phyloP scores from a whole-genome alignment of 805 yeast genomes.

The Candida odintsovae region DNA sequence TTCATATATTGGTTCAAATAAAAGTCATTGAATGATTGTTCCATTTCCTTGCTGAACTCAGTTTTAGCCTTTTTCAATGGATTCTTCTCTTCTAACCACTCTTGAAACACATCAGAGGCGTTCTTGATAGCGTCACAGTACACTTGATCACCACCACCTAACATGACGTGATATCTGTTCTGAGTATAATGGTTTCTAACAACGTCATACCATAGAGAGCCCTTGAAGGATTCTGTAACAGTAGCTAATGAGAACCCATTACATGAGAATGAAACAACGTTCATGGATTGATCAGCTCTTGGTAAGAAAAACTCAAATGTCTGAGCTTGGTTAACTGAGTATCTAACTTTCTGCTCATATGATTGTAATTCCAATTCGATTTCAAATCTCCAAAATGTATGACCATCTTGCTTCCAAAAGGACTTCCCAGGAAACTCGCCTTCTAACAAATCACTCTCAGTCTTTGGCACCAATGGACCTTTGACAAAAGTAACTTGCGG shows the following conservation, averaged over 20 bases:
- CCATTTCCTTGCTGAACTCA: slow-evolving; percentile 41
- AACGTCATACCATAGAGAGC: slow-evolving; percentile 85
- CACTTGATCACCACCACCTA: slow-evolving; percentile 97
- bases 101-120: slow-evolving; percentile 43
- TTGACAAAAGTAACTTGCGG: slow-evolving; percentile 20
- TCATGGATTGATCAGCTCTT: slow-evolving; percentile 59
- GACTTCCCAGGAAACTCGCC: slow-evolving; percentile 44
- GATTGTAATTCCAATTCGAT: slow-evolving; percentile 43
- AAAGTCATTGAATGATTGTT: slow-evolving; percentile 51
- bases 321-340: slow-evolving; percentile 46
- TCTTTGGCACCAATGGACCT: slow-evolving; percentile 25
- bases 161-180: slow-evolving; percentile 81
- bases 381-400: slow-evolving; percentile 60
- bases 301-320: slow-evolving; percentile 70
- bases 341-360: slow-evolving; percentile 58
- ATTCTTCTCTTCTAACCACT: slow-evolving; percentile 59
- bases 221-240: slow-evolving; percentile 59
- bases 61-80: slow-evolving; percentile 40
- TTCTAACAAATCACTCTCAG: slow-evolving; percentile 6
- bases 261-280: slow-evolving; percentile 78
- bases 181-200: slow-evolving; percentile 53
- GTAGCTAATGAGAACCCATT: slow-evolving; percentile 82
- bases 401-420: slow-evolving; percentile 40
- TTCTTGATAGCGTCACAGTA: slow-evolving; percentile 78
- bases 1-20: slow-evolving; percentile 69